phyloP scores from a whole-genome alignment of 345 rosid species.

The Murraya koenigii region DNA sequence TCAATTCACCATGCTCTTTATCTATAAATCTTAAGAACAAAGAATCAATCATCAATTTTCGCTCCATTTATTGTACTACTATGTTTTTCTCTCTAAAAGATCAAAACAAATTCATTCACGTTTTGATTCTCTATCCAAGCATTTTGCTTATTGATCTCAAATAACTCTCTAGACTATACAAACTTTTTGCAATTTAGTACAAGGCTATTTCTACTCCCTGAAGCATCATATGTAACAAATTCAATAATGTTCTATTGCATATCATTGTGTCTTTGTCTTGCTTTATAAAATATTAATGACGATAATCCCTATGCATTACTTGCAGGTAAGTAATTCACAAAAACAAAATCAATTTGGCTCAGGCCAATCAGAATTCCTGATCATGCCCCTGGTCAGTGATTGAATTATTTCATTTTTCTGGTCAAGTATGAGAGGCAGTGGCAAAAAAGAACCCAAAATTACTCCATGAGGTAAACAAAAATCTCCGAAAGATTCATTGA shows the following conservation, averaged over 20 bases:
- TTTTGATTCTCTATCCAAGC: not conserved
- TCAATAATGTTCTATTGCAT: not conserved
- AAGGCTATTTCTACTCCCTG: not conserved
- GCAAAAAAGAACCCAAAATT: not conserved
- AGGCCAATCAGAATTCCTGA: not conserved
- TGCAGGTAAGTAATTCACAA: not conserved
- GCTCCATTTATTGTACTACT: not conserved
- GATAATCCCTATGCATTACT: not conserved
- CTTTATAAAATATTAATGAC: not conserved
- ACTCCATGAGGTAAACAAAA: slow-evolving; percentile 1
- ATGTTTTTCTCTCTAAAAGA: not conserved
- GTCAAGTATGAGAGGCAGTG: not conserved
- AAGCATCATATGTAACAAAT: not conserved
- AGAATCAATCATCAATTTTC: not conserved
- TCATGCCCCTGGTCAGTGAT: not conserved
- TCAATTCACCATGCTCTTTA: not conserved
- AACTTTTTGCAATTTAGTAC: not conserved
- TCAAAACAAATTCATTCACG: not conserved
- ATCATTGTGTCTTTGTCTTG: not conserved
- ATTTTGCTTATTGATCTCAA: not conserved
- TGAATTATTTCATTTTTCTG: not conserved
- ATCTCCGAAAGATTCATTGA: slow-evolving; percentile 10
- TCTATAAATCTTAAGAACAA: not conserved
- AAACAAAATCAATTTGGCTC: not conserved
- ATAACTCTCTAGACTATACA: not conserved